These are phyloP conservation scores for Diaporthe caulivora DNA, from an alignment of 2,329 filamentous ascomycete genomes.

Conservation along the genomic window DNA sequence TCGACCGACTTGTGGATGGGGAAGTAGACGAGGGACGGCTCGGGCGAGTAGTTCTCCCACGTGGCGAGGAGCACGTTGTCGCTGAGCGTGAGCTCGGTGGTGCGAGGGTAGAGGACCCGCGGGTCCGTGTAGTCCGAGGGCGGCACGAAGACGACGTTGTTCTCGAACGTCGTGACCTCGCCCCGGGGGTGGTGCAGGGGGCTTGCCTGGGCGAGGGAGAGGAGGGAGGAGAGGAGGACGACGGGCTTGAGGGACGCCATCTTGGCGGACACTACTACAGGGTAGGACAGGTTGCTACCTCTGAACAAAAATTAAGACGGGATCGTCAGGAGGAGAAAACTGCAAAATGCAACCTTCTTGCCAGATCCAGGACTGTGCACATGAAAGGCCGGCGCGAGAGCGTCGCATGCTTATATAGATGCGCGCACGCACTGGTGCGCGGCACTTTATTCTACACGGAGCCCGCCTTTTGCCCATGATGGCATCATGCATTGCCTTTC, in stretches of 20 bases:
- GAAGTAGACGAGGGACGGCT: constrained; percentile 67
- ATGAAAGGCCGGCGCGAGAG: neutral
- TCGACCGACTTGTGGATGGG: constrained; percentile 67
- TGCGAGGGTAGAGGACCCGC: constrained; percentile 58
- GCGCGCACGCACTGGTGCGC: neutral
- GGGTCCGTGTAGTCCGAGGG: constrained; percentile 58
- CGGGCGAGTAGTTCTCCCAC: constrained; percentile 68
- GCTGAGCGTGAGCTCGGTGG: constrained; percentile 55
- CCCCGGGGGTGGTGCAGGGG: constrained; percentile 15
- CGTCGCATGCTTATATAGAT: constrained; percentile 15
- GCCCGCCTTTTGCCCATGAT: constrained; percentile 18
- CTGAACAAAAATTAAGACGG: neutral
- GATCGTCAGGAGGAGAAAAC: constrained; percentile 40
- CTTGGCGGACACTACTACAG: constrained; percentile 29
- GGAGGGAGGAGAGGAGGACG: constrained; percentile 43
- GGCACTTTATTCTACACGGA: neutral
- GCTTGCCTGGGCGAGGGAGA: constrained; percentile 40
- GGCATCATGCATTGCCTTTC: constrained; percentile 14
- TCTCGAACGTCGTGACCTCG: constrained; percentile 33
- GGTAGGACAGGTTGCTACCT: constrained; percentile 42
- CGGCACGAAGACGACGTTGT: constrained; percentile 54
- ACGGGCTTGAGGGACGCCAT: constrained; percentile 40
- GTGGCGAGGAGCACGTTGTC: constrained; percentile 64
- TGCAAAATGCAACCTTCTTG: constrained; percentile 11
- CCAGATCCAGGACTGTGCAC: neutral